Evolutionary conservation across 768 basidiomycete genomes (phyloP), one percentile per base, ranked within the genome.

Genomic region (Postia placenta): DNA sequence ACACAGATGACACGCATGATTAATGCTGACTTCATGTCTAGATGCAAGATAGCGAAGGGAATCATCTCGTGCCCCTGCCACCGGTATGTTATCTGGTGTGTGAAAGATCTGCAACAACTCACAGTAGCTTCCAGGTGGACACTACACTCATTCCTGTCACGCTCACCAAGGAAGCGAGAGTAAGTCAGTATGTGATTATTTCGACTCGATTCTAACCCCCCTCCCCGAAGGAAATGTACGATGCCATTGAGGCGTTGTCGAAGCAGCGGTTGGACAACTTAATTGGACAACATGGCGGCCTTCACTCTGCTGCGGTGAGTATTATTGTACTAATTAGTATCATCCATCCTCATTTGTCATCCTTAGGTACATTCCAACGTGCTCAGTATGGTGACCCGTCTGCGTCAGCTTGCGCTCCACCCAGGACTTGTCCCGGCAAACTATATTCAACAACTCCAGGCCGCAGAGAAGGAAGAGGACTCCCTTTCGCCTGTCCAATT

Each of bases 21-120:
- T n/a, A n/a, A n/a, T 43, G 47, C 12, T 39, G 27, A 40, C 33
- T 19, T 11, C 20, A 19, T 15, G 4, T 53, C 5, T 41, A 92
- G 81, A 93, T 95, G 86, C 85, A 88, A 74, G 89, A 94, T 60
- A 74, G 69, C 5, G 64, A 79, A 15, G 93, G 93, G 17, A 81
- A 83, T 15, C 67, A 74, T 14, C 70, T 96, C 6, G 77, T 96
- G 2, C 74, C 81, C 12, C 73, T 96, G 11, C 92, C 93, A 30
- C 79, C 85, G 4, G 82, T 80, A 59, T 60, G 66, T 50, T 33
- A 2, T 26, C n/a, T 2, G 1, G 11, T 23, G 15, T 6, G 42
- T 24, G 2, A 14, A 15, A 1, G 9, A 26, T 3, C 9, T 37
- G 43, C 14, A 19, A 24, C 20, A 27, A 14, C 14, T 19, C 17